Evolutionary conservation across 1,284 basidiomycete species (phyloP).

Genomic region (Kalmanozyma brasiliensis): DNA sequence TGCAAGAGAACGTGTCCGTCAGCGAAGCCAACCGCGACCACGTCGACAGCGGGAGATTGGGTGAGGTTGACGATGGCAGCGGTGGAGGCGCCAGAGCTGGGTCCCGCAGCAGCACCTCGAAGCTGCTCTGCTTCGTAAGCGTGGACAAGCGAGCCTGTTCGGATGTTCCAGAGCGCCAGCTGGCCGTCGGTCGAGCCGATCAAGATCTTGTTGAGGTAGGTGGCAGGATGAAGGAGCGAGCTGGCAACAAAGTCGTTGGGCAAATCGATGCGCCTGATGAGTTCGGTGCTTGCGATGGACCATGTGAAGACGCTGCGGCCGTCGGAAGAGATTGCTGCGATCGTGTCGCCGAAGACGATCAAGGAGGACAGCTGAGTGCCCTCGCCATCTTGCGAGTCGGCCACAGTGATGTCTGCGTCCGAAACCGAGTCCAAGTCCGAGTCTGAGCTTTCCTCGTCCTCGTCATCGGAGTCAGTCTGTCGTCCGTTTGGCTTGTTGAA

Average conservation of each 20-base stretch:
- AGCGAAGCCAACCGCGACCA: slow-evolving; percentile 87
- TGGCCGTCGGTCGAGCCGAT: slow-evolving; percentile 83
- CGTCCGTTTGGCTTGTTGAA: slow-evolving; percentile 29
- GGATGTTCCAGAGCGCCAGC: slow-evolving; percentile 94
- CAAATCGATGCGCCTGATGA: slow-evolving; percentile 43
- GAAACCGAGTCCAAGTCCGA: slow-evolving; percentile 21
- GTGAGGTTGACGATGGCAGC: slow-evolving; percentile 71
- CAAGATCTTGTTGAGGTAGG: slow-evolving; percentile 95
- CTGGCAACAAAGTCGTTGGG: slow-evolving; percentile 78
- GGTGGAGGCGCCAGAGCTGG: slow-evolving; percentile 67
- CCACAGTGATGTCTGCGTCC: slow-evolving; percentile 4
- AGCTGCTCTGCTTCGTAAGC: slow-evolving; percentile 66
- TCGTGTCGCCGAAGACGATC: slow-evolving; percentile 63
- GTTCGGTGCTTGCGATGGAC: slow-evolving; percentile 70
- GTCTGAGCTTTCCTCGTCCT: slow-evolving; percentile 9
- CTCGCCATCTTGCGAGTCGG: slow-evolving; percentile 4
- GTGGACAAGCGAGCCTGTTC: slow-evolving; percentile 71
- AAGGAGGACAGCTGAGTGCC: slow-evolving; percentile 47
- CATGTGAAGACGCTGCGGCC: slow-evolving; percentile 84
- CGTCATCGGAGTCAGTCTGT: slow-evolving; percentile 11
- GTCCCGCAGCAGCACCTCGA: slow-evolving; percentile 17
- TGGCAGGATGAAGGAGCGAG: slow-evolving; percentile 87
- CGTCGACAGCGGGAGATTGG: slow-evolving; percentile 95
- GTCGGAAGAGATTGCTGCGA: slow-evolving; percentile 73
- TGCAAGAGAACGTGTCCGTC: slow-evolving; percentile 88